A percentile compares a stretch with the other conserved stretches of the same genome.
Evolutionary conservation across 371 early-diverging fungal species (phyloP).

Genomic region (Haplosporangium sp.): DNA sequence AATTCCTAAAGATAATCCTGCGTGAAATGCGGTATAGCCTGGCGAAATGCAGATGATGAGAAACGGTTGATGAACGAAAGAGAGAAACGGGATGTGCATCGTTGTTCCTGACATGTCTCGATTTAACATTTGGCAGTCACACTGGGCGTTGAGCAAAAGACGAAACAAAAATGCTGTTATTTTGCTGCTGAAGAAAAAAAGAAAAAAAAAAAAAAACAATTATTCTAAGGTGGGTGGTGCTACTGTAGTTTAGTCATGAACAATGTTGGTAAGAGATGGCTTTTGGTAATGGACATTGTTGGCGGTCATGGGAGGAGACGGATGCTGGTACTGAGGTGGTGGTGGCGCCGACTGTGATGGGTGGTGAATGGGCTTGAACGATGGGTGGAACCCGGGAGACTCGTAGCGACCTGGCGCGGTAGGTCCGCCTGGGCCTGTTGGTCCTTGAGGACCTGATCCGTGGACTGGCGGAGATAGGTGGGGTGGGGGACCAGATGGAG

Average conservation of each 20-base stretch:
- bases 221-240: too few relatives aligned
- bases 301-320: slow-evolving; percentile 28
- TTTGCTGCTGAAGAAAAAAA: too few relatives aligned
- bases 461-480: slow-evolving; percentile 2
- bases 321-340: slow-evolving; percentile 21
- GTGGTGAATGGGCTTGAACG: slow-evolving; percentile 24
- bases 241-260: slow-evolving; percentile 11
- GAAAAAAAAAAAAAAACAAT: too few relatives aligned
- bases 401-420: slow-evolving; percentile 13
- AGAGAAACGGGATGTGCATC: too few relatives aligned
- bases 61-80: too few relatives aligned
- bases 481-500: slow-evolving; percentile 4
- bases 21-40: too few relatives aligned
- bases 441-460: slow-evolving; percentile 4
- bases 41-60: too few relatives aligned
- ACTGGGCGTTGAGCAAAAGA: too few relatives aligned
- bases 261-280: slow-evolving; percentile 2
- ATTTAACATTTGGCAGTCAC: too few relatives aligned
- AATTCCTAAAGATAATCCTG: too few relatives aligned
- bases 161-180: too few relatives aligned
- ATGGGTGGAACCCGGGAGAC: slow-evolving; percentile 24
- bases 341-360: slow-evolving; percentile 15
- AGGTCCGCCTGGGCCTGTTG: slow-evolving; percentile 15
- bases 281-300: slow-evolving; percentile 20
- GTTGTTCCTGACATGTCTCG: too few relatives aligned